Evolutionary conservation across 2,329 filamentous ascomycete species (phyloP), one percentile per base, ranked within the genome.

Genomic region (Fusarium fujikuroi): DNA sequence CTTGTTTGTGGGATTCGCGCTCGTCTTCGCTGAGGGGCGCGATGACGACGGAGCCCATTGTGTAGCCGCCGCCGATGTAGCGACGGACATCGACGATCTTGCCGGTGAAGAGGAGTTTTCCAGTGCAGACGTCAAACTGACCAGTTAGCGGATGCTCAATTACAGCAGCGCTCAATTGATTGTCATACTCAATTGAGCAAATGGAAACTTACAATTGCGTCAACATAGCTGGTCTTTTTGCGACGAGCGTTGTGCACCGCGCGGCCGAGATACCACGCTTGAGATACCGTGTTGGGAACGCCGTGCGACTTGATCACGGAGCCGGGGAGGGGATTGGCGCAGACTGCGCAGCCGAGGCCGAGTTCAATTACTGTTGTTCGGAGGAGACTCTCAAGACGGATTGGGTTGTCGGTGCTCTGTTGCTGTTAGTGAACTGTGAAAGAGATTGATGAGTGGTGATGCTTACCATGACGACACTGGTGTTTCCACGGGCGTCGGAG

Each of bases 241-340:
- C 75, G 72, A 11, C 75, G 72, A 30, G 75, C 75, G 8, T 68
- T 43, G 21, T 76, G 73, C 2, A 78, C 74, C 1, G 88, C 88
- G 1, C 89, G 84, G 0, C 90, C 89, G 32, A 91, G 89, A 43
- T 85, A 82, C 87, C 85, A 89, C 1, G 84, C 84, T 62, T 85
- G 83, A 0, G 85, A 87, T 15, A 86, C 76, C 0, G 85, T 88
- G 64, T 87, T 84, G 52, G 84, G 80, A 10, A 83, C 76, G 15
- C 77, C 77, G 23, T 80, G 76, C 0, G 79, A 66, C 49, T 83
- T 83, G 43, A 84, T 76, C 1, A 75, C 78, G 0, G 78, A 78
- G 3, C 78, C 82, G 1, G 76, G 74, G 7, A 83, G 72, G 1
- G 82, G 82, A 18, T 78, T 78, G 5, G 79, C 77, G 36, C 79